Conservation (phyloP, 2,329 filamentous ascomycete genomes). For the Juglanconis sp. region DNA sequence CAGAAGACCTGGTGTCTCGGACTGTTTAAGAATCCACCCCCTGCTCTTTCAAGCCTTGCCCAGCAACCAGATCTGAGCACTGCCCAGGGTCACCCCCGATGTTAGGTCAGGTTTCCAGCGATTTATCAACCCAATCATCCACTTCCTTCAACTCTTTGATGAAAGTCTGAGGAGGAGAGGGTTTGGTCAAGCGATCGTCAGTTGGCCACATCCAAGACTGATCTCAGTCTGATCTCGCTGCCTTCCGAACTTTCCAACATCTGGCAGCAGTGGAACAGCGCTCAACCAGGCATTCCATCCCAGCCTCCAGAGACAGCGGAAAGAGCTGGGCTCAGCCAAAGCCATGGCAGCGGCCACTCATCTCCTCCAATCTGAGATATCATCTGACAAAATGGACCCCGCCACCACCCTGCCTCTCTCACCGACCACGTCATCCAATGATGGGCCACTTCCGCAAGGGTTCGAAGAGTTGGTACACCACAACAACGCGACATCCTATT, state of each 20-base stretch:
- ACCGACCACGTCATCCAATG: constrained; percentile 39
- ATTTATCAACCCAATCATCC: constrained; percentile 12
- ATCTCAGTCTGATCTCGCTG: neutral
- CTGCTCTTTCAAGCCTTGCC: constrained; percentile 8
- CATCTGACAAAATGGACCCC: constrained; percentile 32
- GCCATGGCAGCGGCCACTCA: constrained; percentile 15
- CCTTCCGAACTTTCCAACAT: constrained; percentile 1
- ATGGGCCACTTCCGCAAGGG: constrained; percentile 35
- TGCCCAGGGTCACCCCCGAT: constrained; percentile 1
- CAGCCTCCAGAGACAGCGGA: neutral
- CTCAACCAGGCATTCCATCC: neutral
- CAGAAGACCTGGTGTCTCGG: constrained; percentile 17
- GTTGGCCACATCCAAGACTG: neutral
- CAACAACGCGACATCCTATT: constrained; percentile 33
- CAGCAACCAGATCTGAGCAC: constrained; percentile 9
- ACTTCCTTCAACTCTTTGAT: constrained; percentile 9
- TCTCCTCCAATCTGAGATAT: constrained; percentile 11
- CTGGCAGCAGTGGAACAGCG: constrained; percentile 4
- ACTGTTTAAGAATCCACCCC: constrained; percentile 17
- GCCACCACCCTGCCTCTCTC: constrained; percentile 37
- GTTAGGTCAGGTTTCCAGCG: constrained; percentile 2
- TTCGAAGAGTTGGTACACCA: constrained; percentile 43
- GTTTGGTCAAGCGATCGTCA: neutral
- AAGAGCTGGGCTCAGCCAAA: constrained; percentile 2
- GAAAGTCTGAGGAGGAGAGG: constrained; percentile 6